Conservation (phyloP, 495 filamentous ascomycete genomes). For the Thermochaetoides thermophila region DNA sequence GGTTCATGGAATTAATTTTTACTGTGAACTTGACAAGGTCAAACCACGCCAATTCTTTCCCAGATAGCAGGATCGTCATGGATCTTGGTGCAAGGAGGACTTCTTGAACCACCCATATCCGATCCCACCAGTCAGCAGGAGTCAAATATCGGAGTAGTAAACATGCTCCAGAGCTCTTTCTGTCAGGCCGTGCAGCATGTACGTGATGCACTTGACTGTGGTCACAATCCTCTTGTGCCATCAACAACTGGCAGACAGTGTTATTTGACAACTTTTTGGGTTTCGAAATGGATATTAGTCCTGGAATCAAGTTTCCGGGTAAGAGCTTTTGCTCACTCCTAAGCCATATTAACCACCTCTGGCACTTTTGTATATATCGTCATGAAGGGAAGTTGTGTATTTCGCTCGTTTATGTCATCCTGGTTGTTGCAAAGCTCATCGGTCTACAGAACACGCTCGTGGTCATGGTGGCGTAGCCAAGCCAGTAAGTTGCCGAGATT, state of each 20-base stretch:
- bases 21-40: neutral
- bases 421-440: constrained; percentile 5
- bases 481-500: neutral
- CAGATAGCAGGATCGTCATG: neutral
- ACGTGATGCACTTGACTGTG: too few relatives aligned
- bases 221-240: too few relatives aligned
- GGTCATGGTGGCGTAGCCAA: neutral
- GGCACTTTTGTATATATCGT: constrained; percentile 2
- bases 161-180: too few relatives aligned
- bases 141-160: too few relatives aligned
- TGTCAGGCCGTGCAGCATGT: too few relatives aligned
- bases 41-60: neutral
- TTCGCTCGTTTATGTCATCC: neutral
- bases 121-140: neutral
- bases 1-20: neutral
- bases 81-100: neutral
- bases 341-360: neutral
- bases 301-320: too few relatives aligned
- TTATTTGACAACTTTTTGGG: too few relatives aligned
- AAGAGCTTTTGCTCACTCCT: too few relatives aligned
- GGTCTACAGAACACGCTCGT: neutral
- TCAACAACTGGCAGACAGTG: too few relatives aligned
- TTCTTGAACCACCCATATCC: constrained; percentile 1
- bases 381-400: constrained; percentile 3
- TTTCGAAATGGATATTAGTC: too few relatives aligned